These are phyloP conservation scores for Penicillium sp. DNA, from an alignment of 2,329 filamentous ascomycete genomes.

Conservation along the genomic window DNA sequence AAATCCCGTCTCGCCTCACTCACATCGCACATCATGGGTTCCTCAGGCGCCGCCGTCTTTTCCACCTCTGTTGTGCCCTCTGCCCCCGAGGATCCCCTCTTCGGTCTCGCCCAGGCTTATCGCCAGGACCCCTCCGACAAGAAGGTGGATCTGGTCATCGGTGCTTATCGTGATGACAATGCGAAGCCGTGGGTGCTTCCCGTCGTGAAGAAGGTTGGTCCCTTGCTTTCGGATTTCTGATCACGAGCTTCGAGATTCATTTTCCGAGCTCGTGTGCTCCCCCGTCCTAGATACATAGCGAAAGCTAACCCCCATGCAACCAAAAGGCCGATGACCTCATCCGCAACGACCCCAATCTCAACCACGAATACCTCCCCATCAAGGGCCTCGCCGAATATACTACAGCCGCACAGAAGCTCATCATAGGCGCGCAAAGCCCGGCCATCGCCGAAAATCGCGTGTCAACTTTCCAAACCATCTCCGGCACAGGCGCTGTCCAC, in stretches of 20 bases:
- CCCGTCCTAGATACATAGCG: slow-evolving; percentile 10
- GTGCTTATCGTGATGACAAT: slow-evolving; percentile 92
- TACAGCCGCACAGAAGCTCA: slow-evolving; percentile 85
- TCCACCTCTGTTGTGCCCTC: slow-evolving; percentile 78
- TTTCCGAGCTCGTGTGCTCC: slow-evolving; percentile 1
- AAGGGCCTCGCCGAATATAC: slow-evolving; percentile 86
- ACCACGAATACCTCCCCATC: slow-evolving; percentile 99
- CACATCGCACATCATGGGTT: slow-evolving; percentile 67
- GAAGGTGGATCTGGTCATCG: slow-evolving; percentile 95
- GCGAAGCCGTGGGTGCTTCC: slow-evolving; percentile 97
- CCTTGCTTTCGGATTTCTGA: background rate
- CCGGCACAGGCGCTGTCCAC: slow-evolving; percentile 93
- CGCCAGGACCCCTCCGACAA: slow-evolving; percentile 73
- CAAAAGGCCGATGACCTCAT: slow-evolving; percentile 85
- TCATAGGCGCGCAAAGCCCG: slow-evolving; percentile 78
- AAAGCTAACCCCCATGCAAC: slow-evolving; percentile 10
- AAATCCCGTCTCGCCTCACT: slow-evolving; percentile 40
- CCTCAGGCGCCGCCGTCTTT: slow-evolving; percentile 69
- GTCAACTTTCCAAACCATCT: slow-evolving; percentile 89
- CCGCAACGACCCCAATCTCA: slow-evolving; percentile 83
- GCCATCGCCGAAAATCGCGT: slow-evolving; percentile 84
- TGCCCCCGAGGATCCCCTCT: slow-evolving; percentile 93
- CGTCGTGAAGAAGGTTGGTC: slow-evolving; percentile 85
- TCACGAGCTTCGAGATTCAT: background rate
- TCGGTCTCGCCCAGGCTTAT: slow-evolving; percentile 88